Evolutionary conservation across 176 grass and related monocot species (phyloP), one percentile per base, ranked within the genome.

Genomic region (Pontederia crassipes): DNA sequence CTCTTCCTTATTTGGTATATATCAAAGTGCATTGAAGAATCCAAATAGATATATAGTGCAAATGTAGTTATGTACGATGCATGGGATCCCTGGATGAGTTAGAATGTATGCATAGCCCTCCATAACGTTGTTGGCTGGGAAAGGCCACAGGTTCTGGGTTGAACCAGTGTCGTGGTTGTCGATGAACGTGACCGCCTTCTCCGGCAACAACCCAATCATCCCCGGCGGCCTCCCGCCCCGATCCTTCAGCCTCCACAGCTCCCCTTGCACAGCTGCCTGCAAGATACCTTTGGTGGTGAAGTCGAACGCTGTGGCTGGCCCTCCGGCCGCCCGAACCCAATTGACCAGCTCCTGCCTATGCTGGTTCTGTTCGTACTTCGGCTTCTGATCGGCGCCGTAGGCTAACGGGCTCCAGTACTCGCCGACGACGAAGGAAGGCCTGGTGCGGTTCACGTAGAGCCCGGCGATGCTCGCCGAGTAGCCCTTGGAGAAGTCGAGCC

Each of bases 161-260:
- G 54, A 55, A 8, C 54, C 54, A n/a, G 54, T 55, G 54, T 55
- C 54, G 54, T 55, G 54, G 54, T 55, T 55, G 15, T 55, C 54
- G 54, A 55, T 18, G 15, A 55, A 55, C 16, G 54, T 55, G n/a
- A 55, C 54, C 1, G 54, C 54, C 54, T 55, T 55, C 14, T 55
- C 54, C 54, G 54, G 54, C 54, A 14, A 55, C 54, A 15, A 17
- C 4, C 54, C 54, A 0, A 55, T 7, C 54, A 55, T 55, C 4
- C 54, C 54, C 2, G 54, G 15, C 13, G 54, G 16, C 54, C 18
- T 55, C 54, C 54, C 54, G 2, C 9, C 16, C 12, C 14, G 54
- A 55, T 55, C 54, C 1, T 8, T 16, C 54, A 55, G 2, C 3
- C 54, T 55, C 54, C 54, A 55, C 15, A 55, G 54, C 54, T 55